These are phyloP conservation scores for Phyllostachys edulis DNA, from an alignment of 176 grass and related monocot species.

Conservation along the genomic window DNA sequence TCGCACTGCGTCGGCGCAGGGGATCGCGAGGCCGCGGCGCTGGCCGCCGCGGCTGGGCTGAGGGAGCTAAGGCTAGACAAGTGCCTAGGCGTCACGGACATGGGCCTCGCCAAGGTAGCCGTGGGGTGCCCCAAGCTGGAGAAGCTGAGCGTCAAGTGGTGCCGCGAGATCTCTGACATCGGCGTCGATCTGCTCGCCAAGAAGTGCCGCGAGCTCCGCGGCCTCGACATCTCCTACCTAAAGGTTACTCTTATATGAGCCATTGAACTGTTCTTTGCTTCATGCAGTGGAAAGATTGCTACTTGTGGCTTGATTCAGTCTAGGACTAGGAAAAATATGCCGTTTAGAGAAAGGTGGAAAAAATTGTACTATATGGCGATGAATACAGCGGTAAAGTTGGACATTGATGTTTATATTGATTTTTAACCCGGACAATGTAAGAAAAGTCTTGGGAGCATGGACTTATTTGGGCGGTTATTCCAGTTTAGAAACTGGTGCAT, in stretches of 20 bases:
- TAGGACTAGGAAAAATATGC: background rate
- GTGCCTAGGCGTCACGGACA: conserved; percentile 79
- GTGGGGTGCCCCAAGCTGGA: conserved; percentile 72
- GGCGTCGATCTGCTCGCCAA: conserved; percentile 87
- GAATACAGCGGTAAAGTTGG: background rate
- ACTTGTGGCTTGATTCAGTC: background rate
- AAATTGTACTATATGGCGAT: background rate
- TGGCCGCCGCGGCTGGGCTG: conserved; percentile 48
- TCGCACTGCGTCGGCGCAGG: conserved; percentile 80
- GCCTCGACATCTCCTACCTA: conserved; percentile 85
- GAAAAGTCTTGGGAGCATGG: background rate
- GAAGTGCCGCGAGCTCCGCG: conserved; percentile 70
- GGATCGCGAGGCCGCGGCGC: conserved; percentile 65
- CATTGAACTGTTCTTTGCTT: background rate
- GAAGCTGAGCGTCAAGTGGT: conserved; percentile 89
- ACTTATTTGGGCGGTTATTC: background rate
- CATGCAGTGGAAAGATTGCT: background rate
- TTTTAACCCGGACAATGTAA: background rate
- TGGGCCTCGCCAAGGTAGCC: conserved; percentile 87
- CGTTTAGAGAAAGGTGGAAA: background rate
- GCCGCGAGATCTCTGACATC: conserved; percentile 87
- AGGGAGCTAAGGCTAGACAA: conserved; percentile 75
- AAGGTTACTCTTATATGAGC: conserved; percentile 42
- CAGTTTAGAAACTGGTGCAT: background rate
- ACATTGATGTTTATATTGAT: background rate